Conservation (phyloP, 306 rosid genomes). For the Gynostemma pentaphyllum region DNA sequence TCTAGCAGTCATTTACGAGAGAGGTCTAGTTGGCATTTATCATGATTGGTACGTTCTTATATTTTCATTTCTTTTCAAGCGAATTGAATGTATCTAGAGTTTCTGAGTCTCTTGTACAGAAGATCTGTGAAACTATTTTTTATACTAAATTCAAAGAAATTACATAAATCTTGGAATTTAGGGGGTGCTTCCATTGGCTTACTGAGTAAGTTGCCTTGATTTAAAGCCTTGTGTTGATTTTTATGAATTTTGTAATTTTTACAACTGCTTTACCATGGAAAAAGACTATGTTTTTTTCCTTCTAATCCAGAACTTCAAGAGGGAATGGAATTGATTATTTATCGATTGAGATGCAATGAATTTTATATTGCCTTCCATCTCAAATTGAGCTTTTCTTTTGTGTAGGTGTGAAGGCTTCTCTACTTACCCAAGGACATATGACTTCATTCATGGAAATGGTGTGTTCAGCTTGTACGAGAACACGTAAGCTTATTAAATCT, state of each 20-base stretch:
- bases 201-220: neutral
- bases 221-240: neutral
- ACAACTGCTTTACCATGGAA: neutral
- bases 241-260: neutral
- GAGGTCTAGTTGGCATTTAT: conserved; percentile 93
- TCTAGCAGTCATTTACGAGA: conserved; percentile 74
- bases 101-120: neutral
- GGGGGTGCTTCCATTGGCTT: neutral
- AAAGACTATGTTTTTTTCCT: neutral
- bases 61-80: neutral
- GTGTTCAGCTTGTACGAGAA: conserved; percentile 67
- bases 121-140: neutral
- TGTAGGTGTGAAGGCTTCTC: conserved; percentile 99
- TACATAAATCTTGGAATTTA: neutral
- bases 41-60: conserved; percentile 72
- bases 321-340: neutral
- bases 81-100: conserved; percentile 2
- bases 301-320: neutral
- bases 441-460: conserved; percentile 72
- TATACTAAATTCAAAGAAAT: neutral
- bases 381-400: conserved; percentile 8
- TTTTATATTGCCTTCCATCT: conserved; percentile 7
- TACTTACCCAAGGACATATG: conserved; percentile 95
- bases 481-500: conserved; percentile 40
- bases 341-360: neutral